Percentiles rank a stretch among this genome's conserved stretches.
phyloP scores from a whole-genome alignment of 2,329 filamentous ascomycete species.

The Claviceps sorghi region DNA sequence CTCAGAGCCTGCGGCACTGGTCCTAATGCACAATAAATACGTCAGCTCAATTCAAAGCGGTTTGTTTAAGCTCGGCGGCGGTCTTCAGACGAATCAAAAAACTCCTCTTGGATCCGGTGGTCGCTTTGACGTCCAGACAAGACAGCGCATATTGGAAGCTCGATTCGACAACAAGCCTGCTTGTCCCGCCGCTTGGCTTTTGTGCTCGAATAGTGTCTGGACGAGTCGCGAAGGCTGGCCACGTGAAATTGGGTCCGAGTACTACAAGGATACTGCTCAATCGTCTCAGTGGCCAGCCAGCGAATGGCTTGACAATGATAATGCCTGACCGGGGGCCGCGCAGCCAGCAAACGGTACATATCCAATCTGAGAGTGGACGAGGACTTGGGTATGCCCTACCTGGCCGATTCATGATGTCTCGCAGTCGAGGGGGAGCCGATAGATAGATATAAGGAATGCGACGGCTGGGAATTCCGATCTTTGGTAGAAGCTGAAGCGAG shows the following conservation, averaged over 20 bases:
- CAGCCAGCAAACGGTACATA: background rate
- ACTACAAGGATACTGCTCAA: background rate
- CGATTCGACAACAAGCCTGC: background rate
- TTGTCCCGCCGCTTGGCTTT: background rate
- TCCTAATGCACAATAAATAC: constrained; percentile 24
- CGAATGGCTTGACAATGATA: background rate
- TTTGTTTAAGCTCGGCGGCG: background rate
- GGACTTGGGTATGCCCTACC: constrained; percentile 29
- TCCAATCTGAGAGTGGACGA: constrained; percentile 7
- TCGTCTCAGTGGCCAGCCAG: background rate
- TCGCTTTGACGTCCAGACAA: background rate
- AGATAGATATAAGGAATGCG: background rate
- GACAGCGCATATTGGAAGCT: background rate
- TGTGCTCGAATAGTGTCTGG: background rate
- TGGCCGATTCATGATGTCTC: constrained; percentile 44
- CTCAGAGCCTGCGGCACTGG: constrained; percentile 47
- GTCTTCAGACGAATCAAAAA: background rate
- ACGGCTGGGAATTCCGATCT: background rate
- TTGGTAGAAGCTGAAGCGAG: background rate
- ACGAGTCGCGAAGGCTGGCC: background rate
- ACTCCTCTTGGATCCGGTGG: background rate
- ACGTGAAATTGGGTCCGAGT: background rate
- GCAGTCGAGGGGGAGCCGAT: background rate
- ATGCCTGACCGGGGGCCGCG: background rate
- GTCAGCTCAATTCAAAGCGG: constrained; percentile 12